phyloP scores from a whole-genome alignment of 2,329 filamentous ascomycete genomes.

The Reticulascus tulasneorum region DNA sequence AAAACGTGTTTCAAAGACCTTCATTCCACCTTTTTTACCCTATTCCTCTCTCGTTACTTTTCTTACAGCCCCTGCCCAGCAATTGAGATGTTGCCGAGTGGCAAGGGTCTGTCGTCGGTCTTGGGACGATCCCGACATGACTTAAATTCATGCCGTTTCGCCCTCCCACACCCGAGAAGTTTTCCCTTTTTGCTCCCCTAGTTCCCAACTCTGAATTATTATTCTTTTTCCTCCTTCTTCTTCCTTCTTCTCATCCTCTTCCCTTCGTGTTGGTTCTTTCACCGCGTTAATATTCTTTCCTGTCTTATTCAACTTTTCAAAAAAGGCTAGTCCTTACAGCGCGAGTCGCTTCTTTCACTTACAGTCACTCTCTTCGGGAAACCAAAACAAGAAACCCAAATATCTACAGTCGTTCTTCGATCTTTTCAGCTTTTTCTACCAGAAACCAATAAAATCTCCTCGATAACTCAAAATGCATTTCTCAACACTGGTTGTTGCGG shows the following conservation, averaged over 20 bases:
- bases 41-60: slow-evolving; percentile 1
- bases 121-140: slow-evolving; percentile 32
- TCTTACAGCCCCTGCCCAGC: slow-evolving; percentile 1
- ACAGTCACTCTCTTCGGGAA: slow-evolving; percentile 20
- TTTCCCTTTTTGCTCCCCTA: slow-evolving; percentile 25
- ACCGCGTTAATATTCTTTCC: slow-evolving; percentile 14
- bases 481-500: slow-evolving; percentile 40
- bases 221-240: slow-evolving; percentile 16
- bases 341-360: slow-evolving; percentile 37
- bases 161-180: slow-evolving; percentile 16
- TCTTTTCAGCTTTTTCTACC: slow-evolving; percentile 17
- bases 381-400: neutral
- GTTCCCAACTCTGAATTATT: no score
- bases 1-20: slow-evolving; percentile 28
- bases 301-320: slow-evolving; percentile 22
- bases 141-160: slow-evolving; percentile 40
- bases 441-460: slow-evolving; percentile 15
- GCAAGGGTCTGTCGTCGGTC: slow-evolving; percentile 6
- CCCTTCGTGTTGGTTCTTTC: slow-evolving; percentile 18
- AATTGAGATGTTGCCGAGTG: slow-evolving; percentile 2
- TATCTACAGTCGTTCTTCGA: slow-evolving; percentile 4
- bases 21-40: slow-evolving; percentile 12
- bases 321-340: slow-evolving; percentile 48
- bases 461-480: slow-evolving; percentile 53
- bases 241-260: slow-evolving; percentile 23